A percentile compares a stretch with the other conserved stretches of the same genome.
phyloP scores from a whole-genome alignment of 2,329 filamentous ascomycete genomes.

The Fusarium decemcellulare region DNA sequence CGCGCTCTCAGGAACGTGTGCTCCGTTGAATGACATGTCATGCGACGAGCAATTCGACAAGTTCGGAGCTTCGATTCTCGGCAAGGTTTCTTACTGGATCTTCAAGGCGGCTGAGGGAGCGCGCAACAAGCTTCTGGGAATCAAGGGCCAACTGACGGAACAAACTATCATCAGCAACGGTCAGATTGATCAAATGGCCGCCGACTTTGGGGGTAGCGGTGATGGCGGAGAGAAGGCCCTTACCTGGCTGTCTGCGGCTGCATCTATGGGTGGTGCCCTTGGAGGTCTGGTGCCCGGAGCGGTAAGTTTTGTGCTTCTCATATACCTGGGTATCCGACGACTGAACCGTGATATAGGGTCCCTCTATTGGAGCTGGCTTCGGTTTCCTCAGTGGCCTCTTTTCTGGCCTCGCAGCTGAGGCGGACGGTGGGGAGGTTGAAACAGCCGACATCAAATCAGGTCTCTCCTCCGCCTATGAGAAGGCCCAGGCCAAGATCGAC shows the following conservation, averaged over 20 bases:
- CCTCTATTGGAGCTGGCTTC: constrained; percentile 8
- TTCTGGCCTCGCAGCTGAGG: constrained; percentile 2
- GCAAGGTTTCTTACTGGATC: not conserved
- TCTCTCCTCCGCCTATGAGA: constrained; percentile 4
- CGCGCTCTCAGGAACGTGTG: not conserved
- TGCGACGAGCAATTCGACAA: not conserved
- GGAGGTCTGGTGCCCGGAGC: constrained; percentile 7
- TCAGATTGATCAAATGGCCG: constrained; percentile 2
- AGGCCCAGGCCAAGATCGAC: constrained; percentile 3
- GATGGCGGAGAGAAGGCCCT: not conserved
- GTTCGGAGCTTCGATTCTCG: not conserved
- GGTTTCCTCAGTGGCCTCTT: constrained; percentile 7
- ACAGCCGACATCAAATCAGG: not conserved
- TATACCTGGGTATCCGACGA: not conserved
- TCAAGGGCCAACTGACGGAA: constrained; percentile 16
- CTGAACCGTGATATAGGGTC: not conserved
- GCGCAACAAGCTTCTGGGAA: constrained; percentile 12
- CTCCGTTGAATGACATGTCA: not conserved
- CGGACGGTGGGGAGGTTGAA: not conserved
- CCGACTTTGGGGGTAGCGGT: not conserved
- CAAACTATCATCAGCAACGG: constrained; percentile 10
- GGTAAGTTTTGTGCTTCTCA: not conserved
- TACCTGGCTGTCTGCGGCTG: constrained; percentile 1
- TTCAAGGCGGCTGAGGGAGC: constrained; percentile 15
- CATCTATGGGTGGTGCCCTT: not conserved